Conservation (phyloP, 345 rosid genomes). For the Clausena lansium region DNA sequence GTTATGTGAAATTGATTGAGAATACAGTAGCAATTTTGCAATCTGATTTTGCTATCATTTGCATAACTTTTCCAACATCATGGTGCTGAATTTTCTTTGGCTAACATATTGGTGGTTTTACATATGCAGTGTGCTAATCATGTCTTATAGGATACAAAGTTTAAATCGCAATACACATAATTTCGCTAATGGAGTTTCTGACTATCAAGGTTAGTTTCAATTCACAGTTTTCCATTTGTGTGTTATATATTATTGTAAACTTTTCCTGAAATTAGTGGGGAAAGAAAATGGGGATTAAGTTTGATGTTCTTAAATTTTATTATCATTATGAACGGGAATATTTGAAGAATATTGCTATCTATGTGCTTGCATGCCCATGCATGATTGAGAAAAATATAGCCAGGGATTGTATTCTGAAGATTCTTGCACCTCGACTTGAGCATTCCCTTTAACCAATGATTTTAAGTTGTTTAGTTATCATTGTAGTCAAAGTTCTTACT, state of each 20-base stretch:
- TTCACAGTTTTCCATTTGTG: not conserved
- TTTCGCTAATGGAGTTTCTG: conserved; percentile 12
- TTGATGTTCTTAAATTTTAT: not conserved
- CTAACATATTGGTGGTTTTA: conserved; percentile 12
- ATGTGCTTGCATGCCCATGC: not conserved
- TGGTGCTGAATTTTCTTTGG: not conserved
- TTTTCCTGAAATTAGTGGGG: not conserved
- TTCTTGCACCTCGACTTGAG: not conserved
- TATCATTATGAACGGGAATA: too few relatives aligned
- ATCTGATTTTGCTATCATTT: not conserved
- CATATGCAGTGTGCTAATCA: conserved; percentile 38
- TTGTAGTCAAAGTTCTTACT: not conserved
- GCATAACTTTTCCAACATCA: not conserved
- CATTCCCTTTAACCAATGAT: not conserved
- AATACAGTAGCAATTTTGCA: not conserved
- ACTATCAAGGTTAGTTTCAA: conserved; percentile 30
- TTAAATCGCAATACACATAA: conserved; percentile 2
- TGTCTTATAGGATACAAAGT: conserved; percentile 20
- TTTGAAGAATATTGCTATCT: too few relatives aligned
- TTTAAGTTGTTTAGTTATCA: not conserved
- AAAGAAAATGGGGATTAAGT: not conserved
- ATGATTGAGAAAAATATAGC: not conserved
- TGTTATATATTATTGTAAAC: not conserved
- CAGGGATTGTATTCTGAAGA: not conserved
- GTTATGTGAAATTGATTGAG: not conserved